Evolutionary conservation across 768 basidiomycete genomes (phyloP).

Genomic region (Tremella yokohamensis): DNA sequence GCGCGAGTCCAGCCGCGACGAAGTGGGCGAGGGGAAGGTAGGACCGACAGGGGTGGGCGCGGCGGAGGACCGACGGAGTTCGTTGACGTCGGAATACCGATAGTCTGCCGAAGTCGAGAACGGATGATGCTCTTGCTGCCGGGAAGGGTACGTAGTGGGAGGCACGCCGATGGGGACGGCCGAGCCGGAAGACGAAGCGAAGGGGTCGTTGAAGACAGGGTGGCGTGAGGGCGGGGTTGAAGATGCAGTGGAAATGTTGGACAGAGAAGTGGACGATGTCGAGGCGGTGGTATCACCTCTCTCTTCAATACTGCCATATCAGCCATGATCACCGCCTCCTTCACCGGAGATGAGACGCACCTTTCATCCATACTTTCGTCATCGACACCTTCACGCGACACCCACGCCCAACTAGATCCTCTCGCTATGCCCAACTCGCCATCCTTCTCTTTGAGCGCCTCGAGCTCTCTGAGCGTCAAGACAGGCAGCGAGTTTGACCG

Average conservation of each 20-base stretch:
- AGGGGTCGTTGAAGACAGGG: constrained; percentile 25
- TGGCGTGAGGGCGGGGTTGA: constrained; percentile 6
- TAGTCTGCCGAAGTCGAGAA: constrained; percentile 28
- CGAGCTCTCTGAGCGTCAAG: constrained; percentile 37
- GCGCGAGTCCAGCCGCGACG: constrained; percentile 4
- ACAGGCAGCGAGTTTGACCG: constrained; percentile 41
- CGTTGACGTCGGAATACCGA: constrained; percentile 24
- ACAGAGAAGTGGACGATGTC: constrained; percentile 9
- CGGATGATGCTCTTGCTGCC: constrained; percentile 11
- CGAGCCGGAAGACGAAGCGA: constrained; percentile 11
- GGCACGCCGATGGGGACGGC: background rate
- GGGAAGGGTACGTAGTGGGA: too few species aligned
- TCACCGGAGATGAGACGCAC: background rate
- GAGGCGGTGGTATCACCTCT: constrained; percentile 12
- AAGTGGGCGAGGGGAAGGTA: constrained; percentile 13
- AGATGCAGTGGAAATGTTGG: constrained; percentile 10
- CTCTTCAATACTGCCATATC: constrained; percentile 6
- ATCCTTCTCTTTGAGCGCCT: constrained; percentile 43
- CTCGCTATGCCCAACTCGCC: constrained; percentile 44
- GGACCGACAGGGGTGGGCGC: constrained; percentile 8
- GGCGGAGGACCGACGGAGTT: constrained; percentile 26
- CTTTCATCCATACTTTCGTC: constrained; percentile 18
- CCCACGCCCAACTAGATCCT: constrained; percentile 43
- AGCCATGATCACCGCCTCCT: background rate
- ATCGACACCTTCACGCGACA: constrained; percentile 20